A percentile compares a stretch with the other conserved stretches of the same genome.
These are phyloP conservation scores for Termitomyces sp. DNA, from an alignment of 768 basidiomycete species.

Conservation along the genomic window DNA sequence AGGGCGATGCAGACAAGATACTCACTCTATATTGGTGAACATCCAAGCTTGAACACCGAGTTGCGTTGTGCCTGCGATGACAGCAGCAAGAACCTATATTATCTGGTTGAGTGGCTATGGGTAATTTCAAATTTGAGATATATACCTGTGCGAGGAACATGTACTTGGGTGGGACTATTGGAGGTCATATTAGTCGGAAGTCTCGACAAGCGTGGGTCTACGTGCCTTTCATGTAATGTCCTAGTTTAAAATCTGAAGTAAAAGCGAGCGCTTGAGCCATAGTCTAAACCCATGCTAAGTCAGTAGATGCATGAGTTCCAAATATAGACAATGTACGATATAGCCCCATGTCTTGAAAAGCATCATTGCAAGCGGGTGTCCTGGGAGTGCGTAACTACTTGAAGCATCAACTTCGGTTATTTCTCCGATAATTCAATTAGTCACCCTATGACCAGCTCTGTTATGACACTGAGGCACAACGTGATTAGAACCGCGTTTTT, in stretches of 20 bases:
- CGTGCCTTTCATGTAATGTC: conserved; percentile 59
- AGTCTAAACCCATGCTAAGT: conserved; percentile 23
- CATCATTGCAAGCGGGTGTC: conserved; percentile 78
- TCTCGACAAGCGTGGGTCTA: neutral
- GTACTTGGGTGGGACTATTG: conserved; percentile 51
- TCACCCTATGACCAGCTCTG: conserved; percentile 75
- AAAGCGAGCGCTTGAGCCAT: conserved; percentile 61
- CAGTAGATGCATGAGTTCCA: neutral
- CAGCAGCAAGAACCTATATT: conserved; percentile 44
- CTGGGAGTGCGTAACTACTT: conserved; percentile 64
- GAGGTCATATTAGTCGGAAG: conserved; percentile 10
- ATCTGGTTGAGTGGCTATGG: neutral
- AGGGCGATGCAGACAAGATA: conserved; percentile 2
- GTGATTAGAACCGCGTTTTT: neutral
- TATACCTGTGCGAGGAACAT: conserved; percentile 35
- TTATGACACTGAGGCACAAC: conserved; percentile 62
- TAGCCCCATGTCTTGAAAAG: conserved; percentile 74
- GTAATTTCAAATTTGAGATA: neutral
- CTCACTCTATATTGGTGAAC: conserved; percentile 46
- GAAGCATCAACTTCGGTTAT: neutral
- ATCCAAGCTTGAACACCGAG: conserved; percentile 63
- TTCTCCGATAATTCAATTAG: conserved; percentile 11
- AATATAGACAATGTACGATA: conserved; percentile 23
- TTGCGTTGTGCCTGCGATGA: conserved; percentile 60
- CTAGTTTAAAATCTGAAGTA: conserved; percentile 74